phyloP scores from a whole-genome alignment of 495 filamentous ascomycete genomes.

The Hypomontagnella monticulosa region DNA sequence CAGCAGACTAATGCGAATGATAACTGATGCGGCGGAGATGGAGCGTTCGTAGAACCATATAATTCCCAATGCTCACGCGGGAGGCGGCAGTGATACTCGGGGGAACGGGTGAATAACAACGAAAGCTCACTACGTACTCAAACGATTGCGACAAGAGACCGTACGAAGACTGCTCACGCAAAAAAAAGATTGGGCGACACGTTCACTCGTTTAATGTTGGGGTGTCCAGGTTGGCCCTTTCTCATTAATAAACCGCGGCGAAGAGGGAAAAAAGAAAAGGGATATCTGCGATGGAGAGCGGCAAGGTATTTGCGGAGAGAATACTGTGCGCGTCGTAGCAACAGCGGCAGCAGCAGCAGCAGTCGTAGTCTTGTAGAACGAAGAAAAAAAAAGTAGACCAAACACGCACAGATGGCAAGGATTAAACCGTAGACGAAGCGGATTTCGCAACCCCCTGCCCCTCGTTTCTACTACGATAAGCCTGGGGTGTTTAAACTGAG shows the following conservation, averaged over 20 bases:
- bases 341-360: constrained; percentile 25
- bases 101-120: constrained; percentile 7
- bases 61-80: constrained; percentile 32
- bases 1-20: constrained; percentile 36
- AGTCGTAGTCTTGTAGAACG: constrained; percentile 16
- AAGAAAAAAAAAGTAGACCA: constrained; percentile 23
- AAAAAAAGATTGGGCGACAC: constrained; percentile 20
- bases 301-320: constrained; percentile 29
- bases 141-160: constrained; percentile 28
- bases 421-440: constrained; percentile 27
- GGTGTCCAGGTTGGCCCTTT: constrained; percentile 14
- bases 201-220: constrained; percentile 18
- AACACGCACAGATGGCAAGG: constrained; percentile 38
- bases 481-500: constrained; percentile 26
- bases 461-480: constrained; percentile 39
- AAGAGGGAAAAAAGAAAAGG: constrained; percentile 33
- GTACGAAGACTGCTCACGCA: constrained; percentile 10
- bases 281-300: constrained; percentile 32
- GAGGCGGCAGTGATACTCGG: constrained; percentile 36
- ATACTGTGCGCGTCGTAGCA: constrained; percentile 32
- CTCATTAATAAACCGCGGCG: constrained; percentile 27
- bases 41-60: constrained; percentile 36
- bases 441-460: constrained; percentile 36
- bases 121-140: constrained; percentile 18
- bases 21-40: constrained; percentile 30